Base-by-base conservation (phyloP, 176 grass and related monocot species). In the Cocos nucifera region DNA sequence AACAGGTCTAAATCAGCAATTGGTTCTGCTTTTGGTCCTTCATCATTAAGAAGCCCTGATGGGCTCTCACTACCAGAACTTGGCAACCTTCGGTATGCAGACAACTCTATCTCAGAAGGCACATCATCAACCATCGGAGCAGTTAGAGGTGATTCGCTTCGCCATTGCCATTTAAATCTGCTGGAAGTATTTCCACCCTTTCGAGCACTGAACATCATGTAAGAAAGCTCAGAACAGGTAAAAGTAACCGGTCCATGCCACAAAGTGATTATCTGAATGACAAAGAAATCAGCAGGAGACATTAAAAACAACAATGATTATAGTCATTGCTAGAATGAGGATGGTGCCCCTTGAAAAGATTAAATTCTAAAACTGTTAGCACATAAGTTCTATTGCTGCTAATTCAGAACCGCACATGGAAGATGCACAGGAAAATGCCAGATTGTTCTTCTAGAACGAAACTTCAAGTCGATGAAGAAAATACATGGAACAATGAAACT, bases 1-100 rank as follows among this genome's bases (percentile, higher is more conserved):
- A 98, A 98, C 49, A 98, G 80, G 66, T 98, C 93, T 70, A 98
- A 53, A 69, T 98, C 84, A 58, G 79, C 61, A 30, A 98, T 98
- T 0, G 69, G 84, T 65, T 92, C 74, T 19, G 69, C 73, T 49
- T 85, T 80, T 66, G 73, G 19, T 7, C 71, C 65, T 74, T 92
- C 88, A 29, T 73, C 84, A 78, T 87, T 69, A 56, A 98, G 81
- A 78, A 98, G 77, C 55, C 85, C 68, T 22, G 84, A 81, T 17
- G 88, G 88, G 73, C 88, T 92, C 71, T 89, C 93, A 54, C 58
- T 75, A 65, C 68, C 71, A 51, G 92, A 85, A 58, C 59, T 20
- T 6, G 81, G 84, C 54, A 92, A 67, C 16, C 61, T 84, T 39
- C 56, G 64, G 53, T 98, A 98, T 67, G 84, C 82, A 0, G 84